Base-by-base conservation (phyloP, 1,284 basidiomycete species). In the Cutaneotrichosporon dermatis region DNA sequence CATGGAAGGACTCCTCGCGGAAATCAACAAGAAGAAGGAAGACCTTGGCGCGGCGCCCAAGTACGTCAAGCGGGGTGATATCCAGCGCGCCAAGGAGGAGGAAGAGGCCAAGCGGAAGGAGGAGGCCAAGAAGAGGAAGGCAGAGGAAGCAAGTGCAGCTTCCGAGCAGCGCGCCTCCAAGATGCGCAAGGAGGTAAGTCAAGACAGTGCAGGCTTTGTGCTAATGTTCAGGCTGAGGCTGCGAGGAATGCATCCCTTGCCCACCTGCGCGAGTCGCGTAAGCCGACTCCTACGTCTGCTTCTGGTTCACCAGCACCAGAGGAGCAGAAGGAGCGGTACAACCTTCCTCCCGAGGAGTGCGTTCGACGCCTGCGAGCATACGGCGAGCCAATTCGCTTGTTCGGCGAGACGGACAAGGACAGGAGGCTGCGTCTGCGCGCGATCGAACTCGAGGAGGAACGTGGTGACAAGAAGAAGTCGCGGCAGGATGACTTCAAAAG, bases 381-480 rank as follows among this genome's bases (percentile, higher is more conserved):
- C 74, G 91, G 90, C 34, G 92, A 99, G 73, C 96, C 96, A 2
- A 90, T 99, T 63, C 85, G 92, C 7, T 81, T 99, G 2, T 99
- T 99, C 72, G 96, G 88, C 46, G 96, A 99, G 76, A 86, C 88
- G 0, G 95, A 99, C 80, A 91, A 92, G 77, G 96, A 98, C 51
- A 83, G 95, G 8, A 82, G 93, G 43, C 79, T 98, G 33, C 86
- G 96, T 13, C 78, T 99, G 33, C 86, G 95, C 58, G 93, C 95
- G 0, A 80, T 99, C 13, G 95, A 99, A 75, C 83, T 99, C 51
- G 89, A 96, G 62, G 90, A 92, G 76, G 87, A 89, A 60, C 88
- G 86, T 5, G 65, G 58, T 33, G 62, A 61, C 39, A 57, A 54
- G 51, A 62, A 54, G 42, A 84, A 86, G 57, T 88, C 84, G 39